Percentiles rank a stretch among this genome's conserved stretches.
These are phyloP conservation scores for Xylaria intraflava DNA, from an alignment of 495 filamentous ascomycete genomes.

Conservation along the genomic window DNA sequence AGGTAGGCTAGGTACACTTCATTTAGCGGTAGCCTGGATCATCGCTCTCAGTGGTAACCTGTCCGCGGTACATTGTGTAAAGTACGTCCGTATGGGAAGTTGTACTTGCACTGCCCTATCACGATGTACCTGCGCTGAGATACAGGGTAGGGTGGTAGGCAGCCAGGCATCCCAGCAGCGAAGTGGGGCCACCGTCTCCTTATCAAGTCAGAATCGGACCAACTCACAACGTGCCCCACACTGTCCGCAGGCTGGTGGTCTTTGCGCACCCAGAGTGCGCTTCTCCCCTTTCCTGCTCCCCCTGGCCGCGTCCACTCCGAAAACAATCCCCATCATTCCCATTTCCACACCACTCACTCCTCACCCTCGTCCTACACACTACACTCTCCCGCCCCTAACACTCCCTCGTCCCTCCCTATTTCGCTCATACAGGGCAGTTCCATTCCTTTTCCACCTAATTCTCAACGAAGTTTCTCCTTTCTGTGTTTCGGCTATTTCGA, in stretches of 20 bases:
- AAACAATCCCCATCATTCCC: constrained; percentile 5
- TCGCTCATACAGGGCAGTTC: constrained; percentile 12
- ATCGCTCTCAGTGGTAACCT: too few relatives aligned
- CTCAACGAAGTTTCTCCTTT: constrained; percentile 7
- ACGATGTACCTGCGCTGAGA: background rate
- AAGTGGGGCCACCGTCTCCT: background rate
- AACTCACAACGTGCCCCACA: constrained; percentile 3
- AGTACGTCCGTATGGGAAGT: background rate
- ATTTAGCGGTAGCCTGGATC: too few relatives aligned
- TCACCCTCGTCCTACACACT: background rate
- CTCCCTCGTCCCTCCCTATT: constrained; percentile 13
- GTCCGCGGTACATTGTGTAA: too few relatives aligned
- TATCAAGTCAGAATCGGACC: background rate
- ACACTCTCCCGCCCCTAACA: background rate
- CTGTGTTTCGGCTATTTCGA: constrained; percentile 3
- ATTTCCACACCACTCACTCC: constrained; percentile 1
- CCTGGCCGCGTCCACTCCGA: background rate
- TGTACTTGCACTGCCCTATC: too few relatives aligned
- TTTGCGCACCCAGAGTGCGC: too few relatives aligned
- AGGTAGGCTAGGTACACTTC: background rate
- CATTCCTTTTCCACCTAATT: constrained; percentile 7
- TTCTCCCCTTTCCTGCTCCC: constrained; percentile 1
- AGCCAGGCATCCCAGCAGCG: background rate
- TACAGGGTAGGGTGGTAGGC: background rate
- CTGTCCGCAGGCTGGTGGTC: background rate